Evolutionary conservation across 345 rosid species (phyloP).

Genomic region (Gossypium arboreum): DNA sequence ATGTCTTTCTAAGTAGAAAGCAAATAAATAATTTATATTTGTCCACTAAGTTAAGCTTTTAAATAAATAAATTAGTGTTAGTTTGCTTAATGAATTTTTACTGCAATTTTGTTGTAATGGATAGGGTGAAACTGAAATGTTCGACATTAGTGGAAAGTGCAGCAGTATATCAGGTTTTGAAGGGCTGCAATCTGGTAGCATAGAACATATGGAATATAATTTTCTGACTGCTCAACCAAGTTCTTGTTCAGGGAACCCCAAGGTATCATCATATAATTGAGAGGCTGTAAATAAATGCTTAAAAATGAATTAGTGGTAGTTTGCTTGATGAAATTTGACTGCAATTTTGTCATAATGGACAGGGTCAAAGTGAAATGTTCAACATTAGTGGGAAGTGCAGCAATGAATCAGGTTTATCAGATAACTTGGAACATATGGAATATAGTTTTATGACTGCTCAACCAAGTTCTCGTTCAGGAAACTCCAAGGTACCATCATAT

Average conservation of each 20-base stretch:
- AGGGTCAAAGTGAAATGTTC: conserved; percentile 38
- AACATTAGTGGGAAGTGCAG: conserved; percentile 19
- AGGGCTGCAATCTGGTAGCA: conserved; percentile 27
- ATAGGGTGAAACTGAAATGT: conserved; percentile 41
- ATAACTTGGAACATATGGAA: conserved; percentile 35
- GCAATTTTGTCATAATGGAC: conserved; percentile 16
- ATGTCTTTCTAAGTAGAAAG: background rate
- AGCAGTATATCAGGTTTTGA: conserved; percentile 26
- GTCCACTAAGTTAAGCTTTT: background rate
- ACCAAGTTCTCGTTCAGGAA: conserved; percentile 24
- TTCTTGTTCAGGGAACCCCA: conserved; percentile 25
- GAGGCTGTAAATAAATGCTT: conserved; percentile 12
- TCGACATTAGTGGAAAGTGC: conserved; percentile 23
- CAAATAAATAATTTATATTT: background rate
- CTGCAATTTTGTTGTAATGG: conserved; percentile 10
- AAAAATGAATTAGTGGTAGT: background rate
- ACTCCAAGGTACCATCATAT: conserved; percentile 25
- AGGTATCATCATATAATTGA: conserved; percentile 26
- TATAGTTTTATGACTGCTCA: conserved; percentile 33
- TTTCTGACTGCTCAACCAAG: conserved; percentile 30
- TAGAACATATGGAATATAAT: conserved; percentile 40
- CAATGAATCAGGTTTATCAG: conserved; percentile 24
- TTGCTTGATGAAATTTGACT: background rate
- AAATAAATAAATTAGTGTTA: background rate
- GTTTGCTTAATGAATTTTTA: background rate